Percentiles rank a stretch among this genome's conserved stretches.
phyloP scores from a whole-genome alignment of 163 green algal genomes.

The Dunaliella salina region DNA sequence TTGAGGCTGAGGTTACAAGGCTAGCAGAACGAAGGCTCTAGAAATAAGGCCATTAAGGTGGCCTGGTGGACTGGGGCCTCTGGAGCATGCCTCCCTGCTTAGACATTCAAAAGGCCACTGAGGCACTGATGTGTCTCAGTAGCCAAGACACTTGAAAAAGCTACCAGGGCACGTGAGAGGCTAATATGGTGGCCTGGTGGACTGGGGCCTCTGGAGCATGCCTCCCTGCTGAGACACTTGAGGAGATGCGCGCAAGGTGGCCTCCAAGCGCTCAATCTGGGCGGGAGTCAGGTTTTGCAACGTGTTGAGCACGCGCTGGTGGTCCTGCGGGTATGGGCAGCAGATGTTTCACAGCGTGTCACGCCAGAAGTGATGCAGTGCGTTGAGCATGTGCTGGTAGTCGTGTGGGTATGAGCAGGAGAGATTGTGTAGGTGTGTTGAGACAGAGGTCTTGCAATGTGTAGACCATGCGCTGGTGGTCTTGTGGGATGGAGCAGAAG shows the following conservation, averaged over 20 bases:
- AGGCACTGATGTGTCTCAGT: not conserved
- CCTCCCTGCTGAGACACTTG: conserved; percentile 13
- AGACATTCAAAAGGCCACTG: not conserved
- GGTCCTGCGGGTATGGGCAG: conserved; percentile 8
- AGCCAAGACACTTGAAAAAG: not conserved
- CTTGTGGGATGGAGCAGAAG: too few species aligned
- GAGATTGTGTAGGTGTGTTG: too few species aligned
- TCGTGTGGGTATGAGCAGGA: too few species aligned
- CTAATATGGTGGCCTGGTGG: not conserved
- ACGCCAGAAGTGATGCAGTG: too few species aligned
- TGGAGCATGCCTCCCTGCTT: conserved; percentile 5
- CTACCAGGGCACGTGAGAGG: too few species aligned
- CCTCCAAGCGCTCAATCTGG: conserved; percentile 33
- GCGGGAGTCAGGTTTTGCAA: conserved; percentile 30
- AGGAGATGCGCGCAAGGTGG: conserved; percentile 3
- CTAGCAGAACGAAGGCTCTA: too few species aligned
- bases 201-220: not conserved
- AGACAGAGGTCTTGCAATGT: too few species aligned
- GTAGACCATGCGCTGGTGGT: too few species aligned
- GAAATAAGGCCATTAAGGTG: not conserved
- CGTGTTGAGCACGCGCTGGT: conserved; percentile 30
- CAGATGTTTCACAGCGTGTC: too few species aligned
- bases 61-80: not conserved
- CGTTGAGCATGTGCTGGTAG: too few species aligned
- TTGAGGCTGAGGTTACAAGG: not conserved